Base-by-base conservation (phyloP, 1,284 basidiomycete species). In the Trametes pubescens region DNA sequence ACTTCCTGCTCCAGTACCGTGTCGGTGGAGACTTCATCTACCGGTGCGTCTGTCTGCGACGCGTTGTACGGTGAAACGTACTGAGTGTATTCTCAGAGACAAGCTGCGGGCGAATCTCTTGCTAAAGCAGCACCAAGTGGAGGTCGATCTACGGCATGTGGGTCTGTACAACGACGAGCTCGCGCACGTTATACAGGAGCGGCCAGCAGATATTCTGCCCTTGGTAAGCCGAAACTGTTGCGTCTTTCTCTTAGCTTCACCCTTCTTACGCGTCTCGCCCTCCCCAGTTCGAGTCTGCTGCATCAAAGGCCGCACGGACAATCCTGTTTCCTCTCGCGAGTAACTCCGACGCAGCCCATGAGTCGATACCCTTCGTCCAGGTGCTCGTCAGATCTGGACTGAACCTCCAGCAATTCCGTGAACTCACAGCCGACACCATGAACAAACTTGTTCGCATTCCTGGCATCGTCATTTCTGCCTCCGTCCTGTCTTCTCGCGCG, bases 401-500 rank as follows among this genome's bases (percentile, higher is more conserved):
- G 68, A 98, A 98, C 78, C 86, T 99, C 79, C 88, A 94, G 65
- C 94, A 95, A 74, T 99, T 99, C 80, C 90, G 98, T 54, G 94
- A 98, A 59, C 86, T 98, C 48, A 92, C 91, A 65, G 97, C 98
- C 5, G 88, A 96, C 71, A 96, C 92, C 32, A 93, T 99, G 83
- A 96, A 96, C 73, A 96, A 94, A 72, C 90, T 99, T 47, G 97
- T 99, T 38, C 92, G 98, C 66, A 88, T 99, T 47, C 98, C 98
- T 1, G 98, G 98, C 37, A 99, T 99, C 73, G 96, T 99, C 74
- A 98, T 99, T 75, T 97, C 96, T 43, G 93, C 98, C 0, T 98
- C 96, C 5, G 92, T 96, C 10, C 87, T 99, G 24, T 93, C 96
- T 0, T 95, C 96, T 2, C 90, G 97, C 32, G 96, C 97, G 11